Percentiles rank a stretch among this genome's conserved stretches.
These are phyloP conservation scores for Brettanomyces custersianus DNA, from an alignment of 805 yeast genomes.

Conservation along the genomic window DNA sequence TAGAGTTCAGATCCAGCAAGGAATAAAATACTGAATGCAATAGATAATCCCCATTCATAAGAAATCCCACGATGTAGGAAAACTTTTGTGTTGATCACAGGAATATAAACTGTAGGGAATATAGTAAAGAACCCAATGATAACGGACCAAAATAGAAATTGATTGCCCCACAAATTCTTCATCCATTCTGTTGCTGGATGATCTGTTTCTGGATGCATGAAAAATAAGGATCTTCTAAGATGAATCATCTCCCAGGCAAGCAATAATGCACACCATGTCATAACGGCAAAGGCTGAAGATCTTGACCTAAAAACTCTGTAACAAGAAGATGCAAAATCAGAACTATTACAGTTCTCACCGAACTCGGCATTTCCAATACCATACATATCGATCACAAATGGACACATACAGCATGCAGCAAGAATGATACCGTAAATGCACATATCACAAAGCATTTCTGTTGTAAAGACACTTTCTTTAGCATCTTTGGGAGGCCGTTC, in stretches of 20 bases:
- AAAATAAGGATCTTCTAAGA: slow-evolving; percentile 58
- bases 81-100: slow-evolving; percentile 73
- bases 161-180: slow-evolving; percentile 62
- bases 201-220: slow-evolving; percentile 58
- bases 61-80: slow-evolving; percentile 65
- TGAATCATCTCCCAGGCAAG: slow-evolving; percentile 83
- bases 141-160: slow-evolving; percentile 76
- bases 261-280: slow-evolving; percentile 81
- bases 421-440: slow-evolving; percentile 62
- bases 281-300: slow-evolving; percentile 66
- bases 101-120: slow-evolving; percentile 79
- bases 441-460: slow-evolving; percentile 63
- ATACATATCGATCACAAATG: slow-evolving; percentile 59
- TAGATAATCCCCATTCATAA: slow-evolving; percentile 74
- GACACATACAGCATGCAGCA: slow-evolving; percentile 61
- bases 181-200: slow-evolving; percentile 52
- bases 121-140: slow-evolving; percentile 59
- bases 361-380: slow-evolving; percentile 58
- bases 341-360: slow-evolving; percentile 53
- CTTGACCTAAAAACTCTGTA: slow-evolving; percentile 63
- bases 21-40: slow-evolving; percentile 50
- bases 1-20: slow-evolving; percentile 55
- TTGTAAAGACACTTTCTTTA: slow-evolving; percentile 48
- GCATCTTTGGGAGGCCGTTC: slow-evolving; percentile 53
- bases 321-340: slow-evolving; percentile 37